These are phyloP conservation scores for Ballota nigra DNA, from an alignment of 257 asterid genomes.

Conservation along the genomic window DNA sequence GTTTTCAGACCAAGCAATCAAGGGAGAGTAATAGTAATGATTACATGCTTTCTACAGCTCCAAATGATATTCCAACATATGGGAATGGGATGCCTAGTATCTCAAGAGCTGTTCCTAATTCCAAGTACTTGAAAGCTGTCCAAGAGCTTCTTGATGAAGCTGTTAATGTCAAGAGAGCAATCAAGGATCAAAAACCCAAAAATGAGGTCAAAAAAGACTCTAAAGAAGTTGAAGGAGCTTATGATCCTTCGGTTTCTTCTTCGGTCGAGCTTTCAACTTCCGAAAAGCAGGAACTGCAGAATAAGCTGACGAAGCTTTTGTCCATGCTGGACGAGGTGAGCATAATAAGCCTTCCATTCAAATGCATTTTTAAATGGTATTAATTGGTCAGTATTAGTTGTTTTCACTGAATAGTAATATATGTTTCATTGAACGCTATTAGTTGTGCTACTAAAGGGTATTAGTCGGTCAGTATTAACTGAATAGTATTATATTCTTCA, in stretches of 20 bases:
- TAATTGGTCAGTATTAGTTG: too few species aligned
- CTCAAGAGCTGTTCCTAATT: constrained; percentile 45
- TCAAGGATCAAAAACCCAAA: constrained; percentile 42
- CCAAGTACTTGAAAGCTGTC: constrained; percentile 78
- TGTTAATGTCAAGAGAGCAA: constrained; percentile 66
- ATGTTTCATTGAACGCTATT: background rate
- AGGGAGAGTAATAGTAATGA: constrained; percentile 24
- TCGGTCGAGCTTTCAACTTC: constrained; percentile 57
- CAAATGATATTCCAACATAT: constrained; percentile 38
- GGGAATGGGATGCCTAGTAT: constrained; percentile 47
- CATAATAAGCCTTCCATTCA: too few species aligned
- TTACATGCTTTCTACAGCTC: constrained; percentile 34
- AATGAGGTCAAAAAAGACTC: constrained; percentile 37
- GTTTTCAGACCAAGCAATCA: constrained; percentile 42
- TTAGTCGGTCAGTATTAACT: too few species aligned
- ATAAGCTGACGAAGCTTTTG: constrained; percentile 65
- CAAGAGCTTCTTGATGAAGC: constrained; percentile 77
- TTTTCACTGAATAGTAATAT: too few species aligned
- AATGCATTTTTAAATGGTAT: too few species aligned
- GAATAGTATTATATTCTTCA: too few species aligned
- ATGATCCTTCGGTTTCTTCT: constrained; percentile 43
- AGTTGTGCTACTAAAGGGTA: too few species aligned
- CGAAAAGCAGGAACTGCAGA: constrained; percentile 77
- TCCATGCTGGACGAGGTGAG: constrained; percentile 77
- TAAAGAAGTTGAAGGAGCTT: constrained; percentile 41